Percentiles rank a stretch among this genome's conserved stretches.
Conservation (phyloP, 352 stramenopile genomes). For the Globisporangium paddicum region DNA sequence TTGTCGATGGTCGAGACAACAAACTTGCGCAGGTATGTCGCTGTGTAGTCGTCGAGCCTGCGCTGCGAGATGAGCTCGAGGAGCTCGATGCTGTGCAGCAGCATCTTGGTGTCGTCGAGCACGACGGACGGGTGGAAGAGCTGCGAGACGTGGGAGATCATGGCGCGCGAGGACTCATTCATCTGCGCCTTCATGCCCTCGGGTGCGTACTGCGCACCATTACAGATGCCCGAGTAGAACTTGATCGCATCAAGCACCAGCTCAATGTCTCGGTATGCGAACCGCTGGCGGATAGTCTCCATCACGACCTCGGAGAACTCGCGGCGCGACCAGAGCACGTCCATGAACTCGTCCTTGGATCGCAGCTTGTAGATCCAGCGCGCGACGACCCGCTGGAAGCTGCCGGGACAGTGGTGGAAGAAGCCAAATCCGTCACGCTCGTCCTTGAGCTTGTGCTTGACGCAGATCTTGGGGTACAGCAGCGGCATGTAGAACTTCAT, state of each 20-base stretch:
- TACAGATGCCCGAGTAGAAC: conserved; percentile 84
- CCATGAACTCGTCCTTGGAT: conserved; percentile 78
- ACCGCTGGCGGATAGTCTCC: conserved; percentile 83
- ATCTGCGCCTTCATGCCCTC: conserved; percentile 79
- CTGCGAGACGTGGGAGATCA: conserved; percentile 87
- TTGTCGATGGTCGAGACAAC: conserved; percentile 84
- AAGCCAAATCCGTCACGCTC: conserved; percentile 75
- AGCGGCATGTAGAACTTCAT: conserved; percentile 90
- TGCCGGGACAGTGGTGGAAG: conserved; percentile 84
- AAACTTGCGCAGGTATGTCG: conserved; percentile 84
- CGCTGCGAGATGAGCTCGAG: conserved; percentile 84
- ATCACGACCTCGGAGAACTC: conserved; percentile 85
- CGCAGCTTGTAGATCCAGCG: conserved; percentile 86
- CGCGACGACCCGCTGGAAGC: conserved; percentile 82
- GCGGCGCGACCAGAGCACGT: conserved; percentile 68
- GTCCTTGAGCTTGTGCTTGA: conserved; percentile 84
- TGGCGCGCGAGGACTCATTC: conserved; percentile 72
- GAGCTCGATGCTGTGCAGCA: conserved; percentile 82
- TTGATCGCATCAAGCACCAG: conserved; percentile 84
- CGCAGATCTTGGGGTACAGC: conserved; percentile 81
- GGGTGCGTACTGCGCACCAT: conserved; percentile 63
- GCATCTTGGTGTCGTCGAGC: conserved; percentile 77
- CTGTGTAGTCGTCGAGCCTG: conserved; percentile 77
- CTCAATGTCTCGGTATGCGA: conserved; percentile 81
- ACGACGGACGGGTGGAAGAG: conserved; percentile 84